phyloP scores from a whole-genome alignment of 2,329 filamentous ascomycete genomes.

The Cladosporium sp. region DNA sequence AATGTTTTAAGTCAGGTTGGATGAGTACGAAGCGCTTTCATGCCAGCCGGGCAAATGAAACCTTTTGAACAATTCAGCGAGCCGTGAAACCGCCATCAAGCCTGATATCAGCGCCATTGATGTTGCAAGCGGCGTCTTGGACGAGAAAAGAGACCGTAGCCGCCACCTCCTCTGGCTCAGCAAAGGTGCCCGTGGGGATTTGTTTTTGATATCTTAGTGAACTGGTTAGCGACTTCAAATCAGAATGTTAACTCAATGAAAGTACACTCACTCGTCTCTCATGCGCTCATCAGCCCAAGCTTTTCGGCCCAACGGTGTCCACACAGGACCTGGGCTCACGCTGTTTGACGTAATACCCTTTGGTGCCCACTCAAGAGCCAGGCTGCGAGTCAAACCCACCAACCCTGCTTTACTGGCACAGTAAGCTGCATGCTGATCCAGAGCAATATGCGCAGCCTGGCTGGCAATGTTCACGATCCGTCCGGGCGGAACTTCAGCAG shows the following conservation, averaged over 20 bases:
- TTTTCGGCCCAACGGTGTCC: slow-evolving; percentile 42
- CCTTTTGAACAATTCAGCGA: slow-evolving; percentile 7
- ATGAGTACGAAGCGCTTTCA: too few species aligned
- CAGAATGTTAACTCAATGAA: background rate
- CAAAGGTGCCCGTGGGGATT: slow-evolving; percentile 28
- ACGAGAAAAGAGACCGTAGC: slow-evolving; percentile 56
- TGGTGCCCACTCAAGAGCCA: slow-evolving; percentile 45
- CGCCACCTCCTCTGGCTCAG: slow-evolving; percentile 53
- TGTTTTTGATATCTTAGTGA: slow-evolving; percentile 18
- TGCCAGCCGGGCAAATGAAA: too few species aligned
- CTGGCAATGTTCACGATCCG: slow-evolving; percentile 44
- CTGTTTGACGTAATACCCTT: slow-evolving; percentile 44
- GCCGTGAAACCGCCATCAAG: slow-evolving; percentile 32
- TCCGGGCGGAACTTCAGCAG: background rate
- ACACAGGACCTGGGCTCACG: slow-evolving; percentile 43
- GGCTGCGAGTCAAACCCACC: slow-evolving; percentile 40
- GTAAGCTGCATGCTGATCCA: slow-evolving; percentile 43
- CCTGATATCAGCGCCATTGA: slow-evolving; percentile 35
- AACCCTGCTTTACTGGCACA: slow-evolving; percentile 46
- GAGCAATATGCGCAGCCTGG: slow-evolving; percentile 44
- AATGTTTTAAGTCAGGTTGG: too few species aligned
- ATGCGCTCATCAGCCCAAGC: slow-evolving; percentile 28
- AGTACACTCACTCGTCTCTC: slow-evolving; percentile 17
- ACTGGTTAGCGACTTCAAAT: background rate
- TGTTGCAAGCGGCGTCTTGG: slow-evolving; percentile 32